These are phyloP conservation scores for Thalassiosira hispida DNA, from an alignment of 352 stramenopile species.

Conservation along the genomic window DNA sequence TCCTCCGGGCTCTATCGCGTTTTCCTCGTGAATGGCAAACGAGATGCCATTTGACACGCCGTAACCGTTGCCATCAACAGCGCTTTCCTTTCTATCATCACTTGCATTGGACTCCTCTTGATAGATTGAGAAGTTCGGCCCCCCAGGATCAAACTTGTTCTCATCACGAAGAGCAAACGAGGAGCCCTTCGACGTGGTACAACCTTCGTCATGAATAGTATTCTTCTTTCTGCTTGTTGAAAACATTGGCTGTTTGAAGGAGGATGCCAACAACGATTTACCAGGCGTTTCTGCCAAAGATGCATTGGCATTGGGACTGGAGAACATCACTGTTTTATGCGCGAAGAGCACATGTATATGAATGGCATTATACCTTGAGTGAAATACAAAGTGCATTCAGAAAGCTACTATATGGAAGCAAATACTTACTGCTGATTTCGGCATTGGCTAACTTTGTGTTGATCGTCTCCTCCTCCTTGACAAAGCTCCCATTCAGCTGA, in stretches of 20 bases:
- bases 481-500: constrained; percentile 60
- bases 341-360: too few species aligned
- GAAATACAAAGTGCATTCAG: too few species aligned
- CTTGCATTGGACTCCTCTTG: constrained; percentile 8
- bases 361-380: too few species aligned
- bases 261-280: constrained; percentile 19
- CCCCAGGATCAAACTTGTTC: constrained; percentile 6
- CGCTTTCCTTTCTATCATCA: constrained; percentile 2
- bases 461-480: constrained; percentile 76
- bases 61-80: not conserved
- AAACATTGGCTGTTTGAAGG: constrained; percentile 18
- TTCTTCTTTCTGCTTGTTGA: constrained; percentile 18
- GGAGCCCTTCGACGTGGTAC: constrained; percentile 2
- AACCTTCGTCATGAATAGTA: not conserved
- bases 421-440: constrained; percentile 83
- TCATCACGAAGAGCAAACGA: constrained; percentile 13
- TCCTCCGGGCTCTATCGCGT: not conserved
- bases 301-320: constrained; percentile 58
- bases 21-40: constrained; percentile 37
- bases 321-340: too few species aligned
- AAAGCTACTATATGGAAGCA: too few species aligned
- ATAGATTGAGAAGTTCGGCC: constrained; percentile 12
- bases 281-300: constrained; percentile 14
- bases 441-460: constrained; percentile 83
- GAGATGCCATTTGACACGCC: not conserved